Evolutionary conservation across 2,329 filamentous ascomycete species (phyloP).

Genomic region (Furcasterigmium sp.): DNA sequence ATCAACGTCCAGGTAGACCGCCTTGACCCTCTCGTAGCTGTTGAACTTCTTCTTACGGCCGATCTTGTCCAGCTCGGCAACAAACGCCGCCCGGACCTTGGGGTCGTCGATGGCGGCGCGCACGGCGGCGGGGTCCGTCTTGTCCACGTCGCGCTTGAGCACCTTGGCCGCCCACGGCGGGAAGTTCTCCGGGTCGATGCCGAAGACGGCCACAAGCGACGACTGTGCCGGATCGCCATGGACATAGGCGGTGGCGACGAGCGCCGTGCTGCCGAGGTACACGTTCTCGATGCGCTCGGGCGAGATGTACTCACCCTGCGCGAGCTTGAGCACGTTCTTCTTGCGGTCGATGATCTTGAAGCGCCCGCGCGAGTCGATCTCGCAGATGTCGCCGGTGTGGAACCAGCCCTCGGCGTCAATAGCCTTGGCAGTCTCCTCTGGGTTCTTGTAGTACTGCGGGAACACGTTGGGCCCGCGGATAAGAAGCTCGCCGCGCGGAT

Average conservation of each 20-base stretch:
- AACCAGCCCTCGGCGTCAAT: slow-evolving; percentile 93
- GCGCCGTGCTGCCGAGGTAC: slow-evolving; percentile 74
- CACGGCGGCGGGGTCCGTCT: slow-evolving; percentile 62
- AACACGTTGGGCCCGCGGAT: slow-evolving; percentile 78
- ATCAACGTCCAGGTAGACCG: slow-evolving; percentile 71
- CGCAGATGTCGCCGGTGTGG: slow-evolving; percentile 87
- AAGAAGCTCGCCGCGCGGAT: slow-evolving; percentile 85
- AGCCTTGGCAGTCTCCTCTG: slow-evolving; percentile 77
- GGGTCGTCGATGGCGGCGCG: slow-evolving; percentile 62
- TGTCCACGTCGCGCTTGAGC: slow-evolving; percentile 59
- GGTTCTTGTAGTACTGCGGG: slow-evolving; percentile 83
- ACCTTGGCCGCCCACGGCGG: slow-evolving; percentile 75
- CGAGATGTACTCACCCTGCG: slow-evolving; percentile 96
- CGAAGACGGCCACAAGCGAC: slow-evolving; percentile 79
- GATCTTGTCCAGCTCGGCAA: slow-evolving; percentile 74
- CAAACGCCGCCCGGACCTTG: slow-evolving; percentile 67
- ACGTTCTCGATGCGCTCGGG: slow-evolving; percentile 97
- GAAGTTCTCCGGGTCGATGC: slow-evolving; percentile 79
- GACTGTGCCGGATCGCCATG: slow-evolving; percentile 85
- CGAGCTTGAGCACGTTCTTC: slow-evolving; percentile 98
- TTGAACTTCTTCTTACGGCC: slow-evolving; percentile 85
- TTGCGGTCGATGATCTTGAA: slow-evolving; percentile 92
- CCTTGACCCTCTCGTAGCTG: slow-evolving; percentile 78
- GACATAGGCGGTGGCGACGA: slow-evolving; percentile 77
- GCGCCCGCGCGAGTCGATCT: slow-evolving; percentile 78